phyloP scores from a whole-genome alignment of 495 filamentous ascomycete species.

The Penicillium simplicissimum region DNA sequence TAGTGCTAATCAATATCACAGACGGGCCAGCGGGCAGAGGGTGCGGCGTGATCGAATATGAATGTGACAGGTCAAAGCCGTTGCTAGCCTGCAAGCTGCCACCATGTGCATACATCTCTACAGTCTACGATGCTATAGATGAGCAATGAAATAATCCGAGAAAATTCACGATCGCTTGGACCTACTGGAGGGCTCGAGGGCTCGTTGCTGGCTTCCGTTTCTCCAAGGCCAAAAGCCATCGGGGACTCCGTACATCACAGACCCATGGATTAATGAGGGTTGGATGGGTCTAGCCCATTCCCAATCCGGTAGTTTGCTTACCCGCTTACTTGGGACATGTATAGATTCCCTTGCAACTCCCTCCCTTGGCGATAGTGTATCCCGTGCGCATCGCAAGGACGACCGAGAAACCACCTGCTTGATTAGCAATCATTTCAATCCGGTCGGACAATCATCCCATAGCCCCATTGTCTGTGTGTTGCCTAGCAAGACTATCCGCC shows the following conservation, averaged over 20 bases:
- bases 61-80: constrained; percentile 4
- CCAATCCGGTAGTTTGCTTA: constrained; percentile 34
- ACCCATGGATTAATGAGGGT: too few relatives aligned
- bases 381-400: not conserved
- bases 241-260: constrained; percentile 18
- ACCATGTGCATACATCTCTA: not conserved
- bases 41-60: constrained; percentile 28
- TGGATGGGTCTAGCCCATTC: too few relatives aligned
- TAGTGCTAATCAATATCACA: constrained; percentile 26
- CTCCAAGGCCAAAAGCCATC: not conserved
- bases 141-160: not conserved
- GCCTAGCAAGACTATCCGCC: not conserved
- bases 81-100: not conserved
- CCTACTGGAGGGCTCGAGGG: too few relatives aligned
- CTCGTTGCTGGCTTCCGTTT: not conserved
- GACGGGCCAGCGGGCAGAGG: constrained; percentile 49
- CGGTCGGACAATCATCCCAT: not conserved
- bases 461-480: not conserved
- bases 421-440: not conserved
- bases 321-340: not conserved
- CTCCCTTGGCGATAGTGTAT: not conserved
- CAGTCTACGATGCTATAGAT: not conserved
- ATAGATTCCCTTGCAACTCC: not conserved
- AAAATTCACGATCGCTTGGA: not conserved
- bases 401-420: not conserved